Evolutionary conservation across 2,329 filamentous ascomycete genomes (phyloP).

Genomic region (Exophiala lecanii-corni): DNA sequence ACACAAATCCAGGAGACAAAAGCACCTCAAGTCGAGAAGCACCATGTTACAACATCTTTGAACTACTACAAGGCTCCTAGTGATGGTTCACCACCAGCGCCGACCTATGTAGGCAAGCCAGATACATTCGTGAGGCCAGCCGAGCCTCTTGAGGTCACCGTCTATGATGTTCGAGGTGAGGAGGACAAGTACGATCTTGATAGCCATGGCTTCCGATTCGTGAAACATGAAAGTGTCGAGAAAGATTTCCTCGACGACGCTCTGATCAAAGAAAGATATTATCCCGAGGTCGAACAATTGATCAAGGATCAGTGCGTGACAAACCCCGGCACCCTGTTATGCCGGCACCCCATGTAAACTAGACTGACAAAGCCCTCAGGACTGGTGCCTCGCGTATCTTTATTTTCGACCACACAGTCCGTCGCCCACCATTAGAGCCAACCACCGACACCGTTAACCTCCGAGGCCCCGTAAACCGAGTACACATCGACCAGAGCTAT

Average conservation of each 20-base stretch:
- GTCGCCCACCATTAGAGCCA: constrained; percentile 36
- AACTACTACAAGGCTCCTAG: constrained; percentile 30
- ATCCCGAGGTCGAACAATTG: constrained; percentile 34
- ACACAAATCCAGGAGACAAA: constrained; percentile 9
- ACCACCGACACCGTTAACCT: constrained; percentile 26
- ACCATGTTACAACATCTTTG: constrained; percentile 24
- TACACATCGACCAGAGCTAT: constrained; percentile 50
- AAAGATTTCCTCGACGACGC: constrained; percentile 35
- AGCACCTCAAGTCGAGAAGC: constrained; percentile 15
- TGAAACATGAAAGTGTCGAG: constrained; percentile 33
- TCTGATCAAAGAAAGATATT: constrained; percentile 33
- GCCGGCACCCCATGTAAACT: neutral
- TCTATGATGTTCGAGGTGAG: constrained; percentile 44
- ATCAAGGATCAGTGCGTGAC: constrained; percentile 32
- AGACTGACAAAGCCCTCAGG: constrained; percentile 33
- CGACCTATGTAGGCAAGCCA: constrained; percentile 28
- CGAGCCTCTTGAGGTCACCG: constrained; percentile 23
- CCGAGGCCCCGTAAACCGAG: constrained; percentile 46
- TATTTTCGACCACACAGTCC: constrained; percentile 62
- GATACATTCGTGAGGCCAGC: constrained; percentile 27
- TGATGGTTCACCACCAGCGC: constrained; percentile 25
- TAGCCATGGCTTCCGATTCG: constrained; percentile 37
- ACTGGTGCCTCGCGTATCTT: constrained; percentile 54
- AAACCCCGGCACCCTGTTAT: too few relatives aligned
- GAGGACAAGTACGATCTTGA: constrained; percentile 42